phyloP scores from a whole-genome alignment of 495 filamentous ascomycete species.

The Jackrogersella minutella region DNA sequence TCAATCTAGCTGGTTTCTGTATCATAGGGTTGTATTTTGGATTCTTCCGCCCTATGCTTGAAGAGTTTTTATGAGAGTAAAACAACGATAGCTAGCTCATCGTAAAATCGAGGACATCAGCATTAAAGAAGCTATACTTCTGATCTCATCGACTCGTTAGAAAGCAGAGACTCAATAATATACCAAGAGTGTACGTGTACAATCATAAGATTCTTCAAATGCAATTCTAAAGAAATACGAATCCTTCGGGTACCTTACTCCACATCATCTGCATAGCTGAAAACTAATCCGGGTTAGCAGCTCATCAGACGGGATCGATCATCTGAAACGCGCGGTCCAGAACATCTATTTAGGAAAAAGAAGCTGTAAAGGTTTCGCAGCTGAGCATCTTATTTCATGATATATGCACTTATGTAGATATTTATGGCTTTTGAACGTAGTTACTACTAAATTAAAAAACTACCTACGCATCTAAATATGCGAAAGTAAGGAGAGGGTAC shows the following conservation, averaged over 20 bases:
- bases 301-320: conserved; percentile 13
- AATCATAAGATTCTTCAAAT: no score
- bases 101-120: not conserved
- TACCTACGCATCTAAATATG: no score
- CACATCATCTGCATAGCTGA: conserved; percentile 22
- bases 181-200: not conserved
- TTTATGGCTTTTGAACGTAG: no score
- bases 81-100: not conserved
- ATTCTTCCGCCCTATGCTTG: not conserved
- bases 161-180: not conserved
- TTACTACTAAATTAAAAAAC: no score
- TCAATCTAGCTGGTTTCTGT: conserved; percentile 19
- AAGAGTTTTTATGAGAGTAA: not conserved
- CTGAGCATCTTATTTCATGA: no score
- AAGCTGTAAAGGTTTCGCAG: conserved; percentile 2
- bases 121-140: not conserved
- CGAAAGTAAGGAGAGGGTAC: no score
- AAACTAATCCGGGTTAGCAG: conserved; percentile 20
- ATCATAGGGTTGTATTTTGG: conserved; percentile 30
- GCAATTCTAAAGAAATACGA: conserved; percentile 27
- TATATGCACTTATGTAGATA: no score
- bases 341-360: conserved; percentile 11
- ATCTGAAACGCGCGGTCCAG: conserved; percentile 30
- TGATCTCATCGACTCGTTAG: not conserved
- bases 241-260: not conserved